phyloP scores from a whole-genome alignment of 2,329 filamentous ascomycete species.

The Sclerotinia glacialis region DNA sequence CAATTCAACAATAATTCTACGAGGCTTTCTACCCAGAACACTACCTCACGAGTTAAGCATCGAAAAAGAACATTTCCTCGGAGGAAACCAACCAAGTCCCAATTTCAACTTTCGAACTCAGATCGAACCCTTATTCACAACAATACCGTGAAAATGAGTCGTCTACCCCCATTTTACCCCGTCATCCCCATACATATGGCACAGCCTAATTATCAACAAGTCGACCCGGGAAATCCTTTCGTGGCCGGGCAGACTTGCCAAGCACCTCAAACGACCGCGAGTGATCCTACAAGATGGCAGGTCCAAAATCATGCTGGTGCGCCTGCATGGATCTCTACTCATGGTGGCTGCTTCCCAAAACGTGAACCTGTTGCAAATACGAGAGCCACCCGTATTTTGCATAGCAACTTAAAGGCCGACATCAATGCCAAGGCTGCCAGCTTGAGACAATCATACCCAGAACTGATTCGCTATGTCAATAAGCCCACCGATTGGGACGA shows the following conservation, averaged over 20 bases:
- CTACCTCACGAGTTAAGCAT: no score
- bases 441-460: constrained; percentile 18
- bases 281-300: constrained; percentile 9
- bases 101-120: background rate
- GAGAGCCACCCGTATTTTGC: constrained; percentile 21
- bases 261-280: background rate
- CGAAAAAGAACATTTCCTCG: background rate
- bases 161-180: background rate
- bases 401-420: constrained; percentile 23
- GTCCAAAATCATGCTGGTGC: constrained; percentile 8
- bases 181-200: background rate
- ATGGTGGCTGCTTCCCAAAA: constrained; percentile 21
- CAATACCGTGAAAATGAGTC: background rate
- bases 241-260: background rate
- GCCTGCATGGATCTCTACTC: constrained; percentile 31
- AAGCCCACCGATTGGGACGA: constrained; percentile 30
- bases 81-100: background rate
- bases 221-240: background rate
- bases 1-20: background rate
- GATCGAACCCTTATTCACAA: background rate
- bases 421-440: constrained; percentile 22
- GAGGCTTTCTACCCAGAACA: background rate
- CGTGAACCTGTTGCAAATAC: constrained; percentile 21
- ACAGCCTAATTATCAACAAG: background rate
- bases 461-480: constrained; percentile 20